These are phyloP conservation scores for Neonothopanus nambi DNA, from an alignment of 1,284 basidiomycete genomes.

Conservation along the genomic window DNA sequence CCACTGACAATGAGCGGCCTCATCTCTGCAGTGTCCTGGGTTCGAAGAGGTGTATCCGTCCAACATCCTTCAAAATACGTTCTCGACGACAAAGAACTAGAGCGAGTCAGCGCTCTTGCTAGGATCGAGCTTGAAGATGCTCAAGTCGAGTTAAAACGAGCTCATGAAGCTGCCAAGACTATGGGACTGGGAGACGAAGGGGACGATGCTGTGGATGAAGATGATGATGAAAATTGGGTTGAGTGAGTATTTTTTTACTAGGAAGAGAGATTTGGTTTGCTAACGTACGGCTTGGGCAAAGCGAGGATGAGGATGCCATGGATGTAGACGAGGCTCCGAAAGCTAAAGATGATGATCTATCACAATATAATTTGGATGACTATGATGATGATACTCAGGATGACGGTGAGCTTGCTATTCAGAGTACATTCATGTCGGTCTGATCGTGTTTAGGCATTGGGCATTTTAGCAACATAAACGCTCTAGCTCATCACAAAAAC, in stretches of 20 bases:
- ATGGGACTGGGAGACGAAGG: slow-evolving; percentile 66
- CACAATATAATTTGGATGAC: slow-evolving; percentile 89
- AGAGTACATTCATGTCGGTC: too few species aligned
- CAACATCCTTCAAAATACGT: slow-evolving; percentile 87
- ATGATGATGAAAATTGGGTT: slow-evolving; percentile 69
- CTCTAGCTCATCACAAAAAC: slow-evolving; percentile 87
- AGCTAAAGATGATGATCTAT: slow-evolving; percentile 75
- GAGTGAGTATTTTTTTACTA: slow-evolving; percentile 63
- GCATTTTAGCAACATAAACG: slow-evolving; percentile 96
- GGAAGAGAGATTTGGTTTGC: not conserved
- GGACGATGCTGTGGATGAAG: slow-evolving; percentile 62
- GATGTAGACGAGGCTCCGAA: slow-evolving; percentile 55
- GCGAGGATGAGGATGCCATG: slow-evolving; percentile 61
- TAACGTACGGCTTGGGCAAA: slow-evolving; percentile 24
- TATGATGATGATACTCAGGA: slow-evolving; percentile 87
- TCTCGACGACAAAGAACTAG: slow-evolving; percentile 89
- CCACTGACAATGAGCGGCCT: slow-evolving; percentile 59
- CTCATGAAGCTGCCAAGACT: slow-evolving; percentile 73
- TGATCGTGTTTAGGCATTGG: slow-evolving; percentile 60
- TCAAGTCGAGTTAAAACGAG: slow-evolving; percentile 79
- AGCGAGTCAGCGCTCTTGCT: slow-evolving; percentile 88
- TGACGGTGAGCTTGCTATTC: slow-evolving; percentile 40
- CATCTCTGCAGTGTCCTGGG: slow-evolving; percentile 73
- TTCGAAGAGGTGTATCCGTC: slow-evolving; percentile 78
- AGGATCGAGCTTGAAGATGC: slow-evolving; percentile 89